Percentiles rank a stretch among this genome's conserved stretches.
Conservation (phyloP, 179 eudicot genomes). For the Beta corolliflora region DNA sequence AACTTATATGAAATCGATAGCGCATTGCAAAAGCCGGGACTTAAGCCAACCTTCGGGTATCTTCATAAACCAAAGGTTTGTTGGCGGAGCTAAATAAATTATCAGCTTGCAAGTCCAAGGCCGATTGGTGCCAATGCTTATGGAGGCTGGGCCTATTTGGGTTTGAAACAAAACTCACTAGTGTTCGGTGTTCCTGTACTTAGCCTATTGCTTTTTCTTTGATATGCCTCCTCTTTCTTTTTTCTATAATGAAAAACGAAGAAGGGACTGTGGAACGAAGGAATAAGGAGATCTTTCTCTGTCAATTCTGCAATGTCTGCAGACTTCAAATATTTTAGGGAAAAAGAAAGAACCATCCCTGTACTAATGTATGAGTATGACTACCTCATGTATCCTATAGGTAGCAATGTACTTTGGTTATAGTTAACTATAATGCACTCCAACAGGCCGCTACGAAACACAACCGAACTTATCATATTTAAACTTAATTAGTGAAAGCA, state of each 20-base stretch:
- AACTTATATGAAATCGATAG: slow-evolving; percentile 21
- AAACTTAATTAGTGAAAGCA: too few relatives aligned
- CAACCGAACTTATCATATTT: too few relatives aligned
- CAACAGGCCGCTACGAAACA: too few relatives aligned
- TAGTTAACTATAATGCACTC: too few relatives aligned
- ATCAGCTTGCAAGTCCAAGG: slow-evolving; percentile 31
- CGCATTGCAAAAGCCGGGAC: slow-evolving; percentile 25
- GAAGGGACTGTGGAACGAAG: neutral
- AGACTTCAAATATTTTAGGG: neutral
- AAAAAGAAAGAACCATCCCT: neutral
- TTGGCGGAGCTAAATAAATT: slow-evolving; percentile 30
- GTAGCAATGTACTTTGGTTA: neutral
- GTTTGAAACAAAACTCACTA: slow-evolving; percentile 13
- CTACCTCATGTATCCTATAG: neutral
- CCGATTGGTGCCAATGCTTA: slow-evolving; percentile 22
- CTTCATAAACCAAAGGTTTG: slow-evolving; percentile 26
- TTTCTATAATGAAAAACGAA: neutral
- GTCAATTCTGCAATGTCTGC: neutral
- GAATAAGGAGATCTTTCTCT: neutral
- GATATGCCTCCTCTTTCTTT: neutral
- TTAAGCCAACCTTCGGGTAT: slow-evolving; percentile 22
- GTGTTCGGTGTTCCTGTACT: neutral
- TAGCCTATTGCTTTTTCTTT: neutral
- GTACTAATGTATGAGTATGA: neutral
- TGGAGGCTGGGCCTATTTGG: slow-evolving; percentile 30